Percentiles rank a stretch among this genome's conserved stretches.
Conservation (phyloP, 306 rosid genomes). For the Prunus dulcis region DNA sequence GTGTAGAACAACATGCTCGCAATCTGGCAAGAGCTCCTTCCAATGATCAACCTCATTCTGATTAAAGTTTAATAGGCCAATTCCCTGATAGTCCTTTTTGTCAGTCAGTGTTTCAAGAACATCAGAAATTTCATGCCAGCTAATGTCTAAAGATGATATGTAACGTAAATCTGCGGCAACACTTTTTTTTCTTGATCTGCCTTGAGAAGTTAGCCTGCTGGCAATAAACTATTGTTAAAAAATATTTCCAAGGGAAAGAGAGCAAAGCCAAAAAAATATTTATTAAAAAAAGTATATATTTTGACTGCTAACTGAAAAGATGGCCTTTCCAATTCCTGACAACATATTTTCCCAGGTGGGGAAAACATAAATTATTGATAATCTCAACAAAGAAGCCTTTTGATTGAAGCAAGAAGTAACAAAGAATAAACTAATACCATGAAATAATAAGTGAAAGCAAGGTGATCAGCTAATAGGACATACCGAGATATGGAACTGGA, state of each 20-base stretch:
- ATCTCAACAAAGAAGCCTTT: neutral
- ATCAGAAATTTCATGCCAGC: conserved; percentile 56
- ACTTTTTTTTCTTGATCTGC: conserved; percentile 32
- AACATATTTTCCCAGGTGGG: neutral
- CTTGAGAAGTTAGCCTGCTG: conserved; percentile 43
- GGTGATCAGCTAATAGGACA: conserved; percentile 16
- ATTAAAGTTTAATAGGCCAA: conserved; percentile 77
- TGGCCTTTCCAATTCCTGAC: neutral
- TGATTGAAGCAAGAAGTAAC: neutral
- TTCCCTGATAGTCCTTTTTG: conserved; percentile 51
- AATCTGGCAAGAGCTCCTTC: conserved; percentile 62
- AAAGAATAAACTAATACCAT: neutral
- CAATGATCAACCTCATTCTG: conserved; percentile 49
- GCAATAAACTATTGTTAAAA: neutral
- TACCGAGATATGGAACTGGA: conserved; percentile 56
- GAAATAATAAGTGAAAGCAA: conserved; percentile 2
- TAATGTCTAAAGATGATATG: conserved; percentile 35
- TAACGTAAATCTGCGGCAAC: conserved; percentile 56
- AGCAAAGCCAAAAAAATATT: neutral
- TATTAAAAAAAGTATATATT: neutral
- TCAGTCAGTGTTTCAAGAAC: conserved; percentile 36
- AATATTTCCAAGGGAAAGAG: neutral
- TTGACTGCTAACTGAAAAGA: neutral
- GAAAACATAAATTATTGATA: neutral
- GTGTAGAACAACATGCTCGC: conserved; percentile 41